Evolutionary conservation across 805 yeast species (phyloP).

Genomic region (Yamadazyma akitaensis): DNA sequence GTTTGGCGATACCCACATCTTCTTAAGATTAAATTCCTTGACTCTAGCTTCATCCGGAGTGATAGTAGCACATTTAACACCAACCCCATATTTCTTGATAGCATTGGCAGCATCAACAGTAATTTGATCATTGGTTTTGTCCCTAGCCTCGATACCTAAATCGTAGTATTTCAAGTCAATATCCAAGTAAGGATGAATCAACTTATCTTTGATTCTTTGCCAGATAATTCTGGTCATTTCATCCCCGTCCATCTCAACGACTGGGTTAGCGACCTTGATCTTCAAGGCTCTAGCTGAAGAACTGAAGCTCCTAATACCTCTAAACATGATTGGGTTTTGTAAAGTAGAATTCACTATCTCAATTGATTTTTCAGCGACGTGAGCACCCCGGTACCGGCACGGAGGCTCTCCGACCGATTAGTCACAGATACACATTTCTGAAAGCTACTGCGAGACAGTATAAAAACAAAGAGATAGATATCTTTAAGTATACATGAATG

Average conservation of each 20-base stretch:
- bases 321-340: slow-evolving; percentile 9
- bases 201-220: slow-evolving; percentile 66
- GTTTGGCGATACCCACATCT: slow-evolving; percentile 86
- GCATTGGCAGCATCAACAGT: slow-evolving; percentile 80
- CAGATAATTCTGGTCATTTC: slow-evolving; percentile 86
- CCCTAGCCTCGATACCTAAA: slow-evolving; percentile 65
- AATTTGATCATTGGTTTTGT: slow-evolving; percentile 66
- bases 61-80: slow-evolving; percentile 81
- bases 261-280: slow-evolving; percentile 67
- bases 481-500: too few species aligned
- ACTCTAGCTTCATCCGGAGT: slow-evolving; percentile 83
- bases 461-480: too few species aligned
- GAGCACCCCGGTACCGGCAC: slow-evolving; percentile 7
- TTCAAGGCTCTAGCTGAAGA: slow-evolving; percentile 28
- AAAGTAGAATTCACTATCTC: background rate
- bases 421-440: background rate
- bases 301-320: slow-evolving; percentile 12
- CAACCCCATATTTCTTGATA: slow-evolving; percentile 70
- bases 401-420: slow-evolving; percentile 3
- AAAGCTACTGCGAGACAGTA: background rate
- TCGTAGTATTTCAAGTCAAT: slow-evolving; percentile 76
- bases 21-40: slow-evolving; percentile 64
- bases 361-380: slow-evolving; percentile 1
- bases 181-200: slow-evolving; percentile 67
- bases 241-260: slow-evolving; percentile 81